Conservation (phyloP, 2,329 filamentous ascomycete genomes). For the Septoria petroselini region DNA sequence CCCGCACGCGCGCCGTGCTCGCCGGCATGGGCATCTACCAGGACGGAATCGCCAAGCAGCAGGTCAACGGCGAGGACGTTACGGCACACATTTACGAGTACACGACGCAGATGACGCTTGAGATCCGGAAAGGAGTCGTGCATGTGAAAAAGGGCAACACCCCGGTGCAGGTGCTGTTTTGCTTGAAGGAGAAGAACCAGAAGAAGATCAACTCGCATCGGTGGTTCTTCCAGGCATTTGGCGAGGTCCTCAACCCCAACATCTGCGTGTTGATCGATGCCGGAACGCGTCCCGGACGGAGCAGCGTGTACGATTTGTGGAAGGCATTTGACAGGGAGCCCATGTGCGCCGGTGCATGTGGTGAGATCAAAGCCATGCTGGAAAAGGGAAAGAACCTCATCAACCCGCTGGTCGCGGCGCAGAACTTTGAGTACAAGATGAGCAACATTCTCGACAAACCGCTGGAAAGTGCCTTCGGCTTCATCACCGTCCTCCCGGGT, state of each 20-base stretch:
- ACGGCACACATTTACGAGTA: constrained; percentile 97
- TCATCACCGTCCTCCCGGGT: constrained; percentile 93
- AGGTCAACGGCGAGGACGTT: constrained; percentile 94
- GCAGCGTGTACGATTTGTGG: constrained; percentile 97
- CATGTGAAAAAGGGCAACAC: constrained; percentile 77
- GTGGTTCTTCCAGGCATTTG: constrained; percentile 99
- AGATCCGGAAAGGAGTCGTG: constrained; percentile 87
- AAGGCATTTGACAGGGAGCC: constrained; percentile 97
- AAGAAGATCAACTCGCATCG: constrained; percentile 99
- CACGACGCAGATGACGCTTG: constrained; percentile 79
- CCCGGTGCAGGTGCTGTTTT: constrained; percentile 95
- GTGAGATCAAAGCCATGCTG: constrained; percentile 98
- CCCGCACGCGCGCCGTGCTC: constrained; percentile 80
- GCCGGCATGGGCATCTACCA: constrained; percentile 96
- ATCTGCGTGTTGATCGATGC: constrained; percentile 96
- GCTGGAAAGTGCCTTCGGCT: constrained; percentile 93
- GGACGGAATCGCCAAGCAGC: constrained; percentile 96
- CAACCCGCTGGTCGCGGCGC: constrained; percentile 90
- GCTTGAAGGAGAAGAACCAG: constrained; percentile 98
- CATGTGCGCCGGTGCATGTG: constrained; percentile 95
- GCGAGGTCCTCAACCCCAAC: constrained; percentile 85
- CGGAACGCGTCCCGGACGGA: constrained; percentile 87
- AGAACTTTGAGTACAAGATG: constrained; percentile 99
- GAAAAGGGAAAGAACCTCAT: constrained; percentile 81
- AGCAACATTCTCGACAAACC: constrained; percentile 99